Conservation (phyloP, 768 basidiomycete genomes). For the Melanogaster broomeanus region DNA sequence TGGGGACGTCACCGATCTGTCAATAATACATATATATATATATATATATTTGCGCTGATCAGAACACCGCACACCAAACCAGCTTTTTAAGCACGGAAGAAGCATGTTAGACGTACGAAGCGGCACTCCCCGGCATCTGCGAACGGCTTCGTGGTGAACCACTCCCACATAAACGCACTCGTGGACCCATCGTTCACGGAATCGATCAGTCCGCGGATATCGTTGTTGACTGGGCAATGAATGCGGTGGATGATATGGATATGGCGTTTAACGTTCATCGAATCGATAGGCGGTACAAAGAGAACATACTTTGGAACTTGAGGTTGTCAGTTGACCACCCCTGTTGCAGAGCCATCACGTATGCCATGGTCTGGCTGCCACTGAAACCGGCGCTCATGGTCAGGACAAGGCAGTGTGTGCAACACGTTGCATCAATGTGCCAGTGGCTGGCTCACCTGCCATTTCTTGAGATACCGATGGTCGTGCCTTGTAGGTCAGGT, state of each 20-base stretch:
- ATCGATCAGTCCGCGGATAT: conserved; percentile 77
- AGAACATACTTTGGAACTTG: conserved; percentile 65
- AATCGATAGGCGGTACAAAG: neutral
- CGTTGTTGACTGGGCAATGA: conserved; percentile 62
- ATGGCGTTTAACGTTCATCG: neutral
- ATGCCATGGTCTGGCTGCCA: conserved; percentile 94
- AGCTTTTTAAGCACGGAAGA: neutral
- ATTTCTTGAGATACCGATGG: conserved; percentile 84
- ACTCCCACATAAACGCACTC: conserved; percentile 94
- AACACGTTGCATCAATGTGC: too few relatives aligned
- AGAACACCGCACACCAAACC: neutral
- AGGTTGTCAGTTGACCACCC: conserved; percentile 70
- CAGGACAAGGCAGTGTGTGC: neutral
- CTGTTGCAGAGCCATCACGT: conserved; percentile 89
- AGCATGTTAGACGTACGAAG: conserved; percentile 62
- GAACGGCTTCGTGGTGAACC: conserved; percentile 87
- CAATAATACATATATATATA: neutral
- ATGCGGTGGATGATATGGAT: too few relatives aligned
- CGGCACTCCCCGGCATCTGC: conserved; percentile 76
- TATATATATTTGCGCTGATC: neutral
- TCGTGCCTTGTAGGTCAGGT: conserved; percentile 74
- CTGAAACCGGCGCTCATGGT: conserved; percentile 34
- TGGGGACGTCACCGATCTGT: conserved; percentile 82
- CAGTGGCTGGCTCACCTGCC: conserved; percentile 71
- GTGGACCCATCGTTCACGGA: conserved; percentile 89